Base-by-base conservation (phyloP, 768 basidiomycete species). In the Tulasnella sp. region DNA sequence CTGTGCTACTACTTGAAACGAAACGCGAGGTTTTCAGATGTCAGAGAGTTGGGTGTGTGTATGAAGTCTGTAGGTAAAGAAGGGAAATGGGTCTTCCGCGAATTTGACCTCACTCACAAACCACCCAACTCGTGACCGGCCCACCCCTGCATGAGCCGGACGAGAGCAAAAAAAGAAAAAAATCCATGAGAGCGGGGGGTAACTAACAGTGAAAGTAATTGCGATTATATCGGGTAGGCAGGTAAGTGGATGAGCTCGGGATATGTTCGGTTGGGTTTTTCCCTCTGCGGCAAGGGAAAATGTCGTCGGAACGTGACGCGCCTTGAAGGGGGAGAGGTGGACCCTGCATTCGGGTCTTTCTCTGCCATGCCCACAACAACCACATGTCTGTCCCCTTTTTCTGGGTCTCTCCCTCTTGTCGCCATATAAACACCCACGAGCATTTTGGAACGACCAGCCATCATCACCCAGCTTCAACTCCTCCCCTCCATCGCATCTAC, bases 251-350 rank as follows among this genome's bases (percentile, higher is more conserved):
- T 12, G n/a, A 52, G 58, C 12, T 64, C 58, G 58, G 58, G 58
- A 64, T 64, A 64, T 64, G 58, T 64, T 64, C 58, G 58, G 58
- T 64, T 64, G 58, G 58, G 58, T 64, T 64, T 64, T 64, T 64
- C 58, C 58, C 58, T 64, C 58, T 64, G 31, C 25, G 31, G 58
- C 58, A 64, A 64, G 58, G 58, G 58, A 31, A 64, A 64, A 64
- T 64, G 58, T 64, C 58, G 58, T 64, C 58, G 58, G 58, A 64
- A 64, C 58, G 58, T 64, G 58, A 64, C 58, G 58, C 58, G 31
- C 58, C 58, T 31, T 49, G 45, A 49, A 49, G 45, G 45, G 45
- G 45, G 19, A n/a, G n/a, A 12, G 58, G 25, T 31, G 58, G 58
- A 64, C 58, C 58, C 58, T 64, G 25, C 12, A 22, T 25, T 64